A percentile compares a stretch with the other conserved stretches of the same genome.
phyloP scores from a whole-genome alignment of 2,329 filamentous ascomycete species.

The Aspergillus ruber region DNA sequence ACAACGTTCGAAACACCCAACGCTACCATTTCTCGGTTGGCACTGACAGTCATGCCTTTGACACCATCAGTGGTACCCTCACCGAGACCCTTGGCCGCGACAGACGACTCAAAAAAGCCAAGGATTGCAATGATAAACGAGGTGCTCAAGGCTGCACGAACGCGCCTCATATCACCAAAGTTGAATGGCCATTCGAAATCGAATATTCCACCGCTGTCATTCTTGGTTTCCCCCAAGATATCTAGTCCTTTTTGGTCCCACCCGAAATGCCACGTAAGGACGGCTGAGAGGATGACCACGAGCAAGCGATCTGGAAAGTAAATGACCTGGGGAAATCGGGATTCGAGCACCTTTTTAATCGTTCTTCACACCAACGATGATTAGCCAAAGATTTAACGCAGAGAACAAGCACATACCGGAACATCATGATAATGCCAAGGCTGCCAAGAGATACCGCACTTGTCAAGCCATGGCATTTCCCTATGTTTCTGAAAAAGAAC shows the following conservation, averaged over 20 bases:
- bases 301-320: constrained; percentile 89
- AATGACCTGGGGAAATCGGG: constrained; percentile 70
- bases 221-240: constrained; percentile 74
- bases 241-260: constrained; percentile 79
- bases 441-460: constrained; percentile 69
- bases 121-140: constrained; percentile 89
- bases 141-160: constrained; percentile 80
- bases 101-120: constrained; percentile 97
- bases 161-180: constrained; percentile 67
- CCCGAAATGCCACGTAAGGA: constrained; percentile 67
- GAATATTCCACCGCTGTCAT: constrained; percentile 64
- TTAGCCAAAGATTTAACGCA: not conserved
- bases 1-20: constrained; percentile 86
- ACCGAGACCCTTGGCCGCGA: constrained; percentile 86
- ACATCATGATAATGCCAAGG: constrained; percentile 86
- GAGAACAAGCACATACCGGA: constrained; percentile 51
- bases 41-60: constrained; percentile 72
- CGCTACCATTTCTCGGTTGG: constrained; percentile 89
- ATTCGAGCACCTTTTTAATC: constrained; percentile 72
- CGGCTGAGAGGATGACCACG: constrained; percentile 76
- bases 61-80: constrained; percentile 58
- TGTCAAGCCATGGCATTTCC: constrained; percentile 66
- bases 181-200: constrained; percentile 82
- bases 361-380: constrained; percentile 48
- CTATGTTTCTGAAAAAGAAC: constrained; percentile 66